These are phyloP conservation scores for Claviceps humidiphila DNA, from an alignment of 2,329 filamentous ascomycete genomes.

Conservation along the genomic window DNA sequence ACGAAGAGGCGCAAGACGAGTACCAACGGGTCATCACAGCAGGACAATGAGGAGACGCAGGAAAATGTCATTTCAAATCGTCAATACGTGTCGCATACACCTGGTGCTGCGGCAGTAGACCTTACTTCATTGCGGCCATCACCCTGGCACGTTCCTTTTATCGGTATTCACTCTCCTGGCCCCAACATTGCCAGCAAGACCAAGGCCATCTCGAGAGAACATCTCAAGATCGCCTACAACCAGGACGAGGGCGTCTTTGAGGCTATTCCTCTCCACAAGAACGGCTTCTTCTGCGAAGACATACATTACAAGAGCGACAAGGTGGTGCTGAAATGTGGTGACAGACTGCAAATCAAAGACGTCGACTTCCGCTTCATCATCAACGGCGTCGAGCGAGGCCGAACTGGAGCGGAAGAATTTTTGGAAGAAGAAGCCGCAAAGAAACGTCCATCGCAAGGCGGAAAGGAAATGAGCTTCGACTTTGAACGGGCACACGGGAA, in stretches of 20 bases:
- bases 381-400: constrained; percentile 45
- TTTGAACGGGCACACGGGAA: constrained; percentile 51
- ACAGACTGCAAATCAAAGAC: constrained; percentile 58
- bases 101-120: constrained; percentile 45
- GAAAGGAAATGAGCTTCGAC: constrained; percentile 61
- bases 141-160: constrained; percentile 47
- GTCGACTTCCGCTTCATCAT: constrained; percentile 56
- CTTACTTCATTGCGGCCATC: constrained; percentile 46
- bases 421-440: constrained; percentile 36
- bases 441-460: constrained; percentile 39
- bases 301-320: constrained; percentile 40
- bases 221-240: constrained; percentile 61
- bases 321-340: constrained; percentile 48
- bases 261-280: constrained; percentile 46
- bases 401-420: constrained; percentile 44
- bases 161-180: constrained; percentile 59
- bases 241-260: constrained; percentile 50
- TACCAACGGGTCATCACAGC: constrained; percentile 27
- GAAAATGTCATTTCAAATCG: constrained; percentile 41
- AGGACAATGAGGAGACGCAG: constrained; percentile 29
- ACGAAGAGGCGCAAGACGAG: constrained; percentile 34
- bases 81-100: constrained; percentile 47
- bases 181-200: constrained; percentile 48
- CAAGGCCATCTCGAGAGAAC: constrained; percentile 60
- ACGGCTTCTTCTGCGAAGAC: constrained; percentile 58